These are phyloP conservation scores for Staphylotrichum tortipilum DNA, from an alignment of 495 filamentous ascomycete genomes.

Conservation along the genomic window DNA sequence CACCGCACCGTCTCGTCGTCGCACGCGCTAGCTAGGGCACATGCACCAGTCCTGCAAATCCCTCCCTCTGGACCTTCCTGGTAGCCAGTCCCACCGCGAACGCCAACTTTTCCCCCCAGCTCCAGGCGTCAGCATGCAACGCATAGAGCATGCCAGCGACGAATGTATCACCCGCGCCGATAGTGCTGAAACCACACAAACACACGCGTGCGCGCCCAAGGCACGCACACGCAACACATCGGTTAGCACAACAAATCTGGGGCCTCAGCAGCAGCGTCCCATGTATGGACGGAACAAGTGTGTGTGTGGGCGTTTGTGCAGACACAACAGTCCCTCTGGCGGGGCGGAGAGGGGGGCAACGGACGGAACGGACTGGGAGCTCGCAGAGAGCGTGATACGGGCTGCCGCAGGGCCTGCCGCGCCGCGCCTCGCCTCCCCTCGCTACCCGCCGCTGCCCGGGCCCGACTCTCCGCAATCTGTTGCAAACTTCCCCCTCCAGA, in stretches of 20 bases:
- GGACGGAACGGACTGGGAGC: too few species aligned
- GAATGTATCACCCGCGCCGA: conserved; percentile 70
- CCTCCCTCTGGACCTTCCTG: conserved; percentile 57
- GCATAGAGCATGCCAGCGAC: conserved; percentile 62
- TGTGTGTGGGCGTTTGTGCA: too few species aligned
- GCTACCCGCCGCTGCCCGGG: neutral
- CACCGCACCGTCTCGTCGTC: too few species aligned
- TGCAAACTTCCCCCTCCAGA: neutral
- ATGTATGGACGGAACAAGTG: conserved; percentile 4
- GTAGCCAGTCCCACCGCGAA: conserved; percentile 63
- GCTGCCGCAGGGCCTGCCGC: too few species aligned
- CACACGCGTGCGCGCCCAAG: too few species aligned
- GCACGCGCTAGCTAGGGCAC: too few species aligned
- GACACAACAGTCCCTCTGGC: too few species aligned
- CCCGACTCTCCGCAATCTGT: neutral
- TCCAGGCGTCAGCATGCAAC: conserved; percentile 45
- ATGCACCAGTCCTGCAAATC: conserved; percentile 47
- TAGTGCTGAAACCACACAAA: conserved; percentile 37
- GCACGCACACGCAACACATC: too few species aligned
- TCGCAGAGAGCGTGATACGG: too few species aligned
- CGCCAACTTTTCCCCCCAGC: conserved; percentile 38
- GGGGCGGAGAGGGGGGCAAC: too few species aligned
- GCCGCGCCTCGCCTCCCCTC: too few species aligned
- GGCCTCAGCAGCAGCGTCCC: neutral
- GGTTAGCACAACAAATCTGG: conserved; percentile 16